These are phyloP conservation scores for Brassica balearica DNA, from an alignment of 441 rosid species.

Conservation along the genomic window DNA sequence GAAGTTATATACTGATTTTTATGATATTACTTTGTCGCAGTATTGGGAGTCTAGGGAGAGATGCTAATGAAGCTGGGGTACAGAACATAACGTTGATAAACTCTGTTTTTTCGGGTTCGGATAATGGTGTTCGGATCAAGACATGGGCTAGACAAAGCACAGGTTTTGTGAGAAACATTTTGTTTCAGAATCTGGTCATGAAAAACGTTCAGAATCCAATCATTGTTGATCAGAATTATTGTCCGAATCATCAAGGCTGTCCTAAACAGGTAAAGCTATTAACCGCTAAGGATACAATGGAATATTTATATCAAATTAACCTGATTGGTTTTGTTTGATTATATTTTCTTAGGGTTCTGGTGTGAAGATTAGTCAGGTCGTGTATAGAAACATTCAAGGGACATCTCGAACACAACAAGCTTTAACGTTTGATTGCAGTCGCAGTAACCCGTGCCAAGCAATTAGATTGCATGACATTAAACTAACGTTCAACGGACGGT, in stretches of 20 bases:
- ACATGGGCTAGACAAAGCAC: constrained; percentile 73
- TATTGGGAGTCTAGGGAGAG: constrained; percentile 57
- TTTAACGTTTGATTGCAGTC: constrained; percentile 55
- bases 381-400: constrained; percentile 52
- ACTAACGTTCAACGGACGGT: constrained; percentile 46
- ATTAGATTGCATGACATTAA: constrained; percentile 52
- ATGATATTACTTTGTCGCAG: constrained; percentile 11
- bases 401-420: constrained; percentile 57
- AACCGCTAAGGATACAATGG: neutral
- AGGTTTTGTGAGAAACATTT: constrained; percentile 55
- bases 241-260: constrained; percentile 56
- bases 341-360: constrained; percentile 42
- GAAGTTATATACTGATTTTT: neutral
- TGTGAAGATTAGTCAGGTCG: constrained; percentile 43
- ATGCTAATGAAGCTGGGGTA: constrained; percentile 59
- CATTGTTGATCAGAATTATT: constrained; percentile 67
- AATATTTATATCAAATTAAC: neutral
- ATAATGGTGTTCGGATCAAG: constrained; percentile 78
- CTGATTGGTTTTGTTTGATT: constrained; percentile 5
- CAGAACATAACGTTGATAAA: constrained; percentile 55
- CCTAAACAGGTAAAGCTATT: constrained; percentile 55
- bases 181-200: constrained; percentile 58
- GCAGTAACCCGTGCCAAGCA: constrained; percentile 53
- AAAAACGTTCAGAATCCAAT: constrained; percentile 59
- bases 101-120: constrained; percentile 56